These are phyloP conservation scores for Syncephalastrum monosporum DNA, from an alignment of 371 early-diverging fungal genomes.

Conservation along the genomic window DNA sequence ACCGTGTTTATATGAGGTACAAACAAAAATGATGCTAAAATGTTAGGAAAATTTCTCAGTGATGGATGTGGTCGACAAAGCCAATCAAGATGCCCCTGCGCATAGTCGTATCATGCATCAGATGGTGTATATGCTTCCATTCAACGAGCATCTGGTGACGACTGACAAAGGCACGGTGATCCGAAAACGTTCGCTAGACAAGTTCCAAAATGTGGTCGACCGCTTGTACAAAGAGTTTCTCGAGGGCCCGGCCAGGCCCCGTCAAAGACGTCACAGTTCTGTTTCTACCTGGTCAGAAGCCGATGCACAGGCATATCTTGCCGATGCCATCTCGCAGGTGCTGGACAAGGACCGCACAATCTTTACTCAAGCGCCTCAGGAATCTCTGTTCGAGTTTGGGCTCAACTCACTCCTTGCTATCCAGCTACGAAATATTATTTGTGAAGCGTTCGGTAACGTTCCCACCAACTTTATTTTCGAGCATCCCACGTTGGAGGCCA, in stretches of 20 bases:
- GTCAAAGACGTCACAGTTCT: background rate
- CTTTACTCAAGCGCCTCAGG: constrained; percentile 11
- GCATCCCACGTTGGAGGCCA: constrained; percentile 17
- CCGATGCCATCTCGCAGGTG: constrained; percentile 5
- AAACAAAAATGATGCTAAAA: constrained; percentile 5
- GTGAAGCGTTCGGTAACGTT: constrained; percentile 13
- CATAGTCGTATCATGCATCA: constrained; percentile 30
- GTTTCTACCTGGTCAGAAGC: background rate
- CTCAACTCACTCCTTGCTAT: constrained; percentile 3
- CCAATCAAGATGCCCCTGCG: constrained; percentile 25
- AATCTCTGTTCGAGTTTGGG: constrained; percentile 6
- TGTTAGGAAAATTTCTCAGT: background rate
- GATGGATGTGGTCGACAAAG: constrained; percentile 19
- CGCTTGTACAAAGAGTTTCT: constrained; percentile 27
- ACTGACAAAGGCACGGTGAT: constrained; percentile 34
- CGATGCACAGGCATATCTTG: background rate
- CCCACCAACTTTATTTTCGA: constrained; percentile 30
- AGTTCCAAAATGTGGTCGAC: constrained; percentile 19
- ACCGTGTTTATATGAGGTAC: background rate
- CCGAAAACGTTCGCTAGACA: constrained; percentile 17
- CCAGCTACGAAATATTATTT: constrained; percentile 10
- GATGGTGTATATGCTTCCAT: constrained; percentile 35
- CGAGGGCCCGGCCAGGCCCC: background rate
- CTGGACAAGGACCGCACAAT: background rate
- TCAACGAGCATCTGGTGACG: constrained; percentile 11